These are phyloP conservation scores for Fusarium brachygibbosum DNA, from an alignment of 2,329 filamentous ascomycete species.

Conservation along the genomic window DNA sequence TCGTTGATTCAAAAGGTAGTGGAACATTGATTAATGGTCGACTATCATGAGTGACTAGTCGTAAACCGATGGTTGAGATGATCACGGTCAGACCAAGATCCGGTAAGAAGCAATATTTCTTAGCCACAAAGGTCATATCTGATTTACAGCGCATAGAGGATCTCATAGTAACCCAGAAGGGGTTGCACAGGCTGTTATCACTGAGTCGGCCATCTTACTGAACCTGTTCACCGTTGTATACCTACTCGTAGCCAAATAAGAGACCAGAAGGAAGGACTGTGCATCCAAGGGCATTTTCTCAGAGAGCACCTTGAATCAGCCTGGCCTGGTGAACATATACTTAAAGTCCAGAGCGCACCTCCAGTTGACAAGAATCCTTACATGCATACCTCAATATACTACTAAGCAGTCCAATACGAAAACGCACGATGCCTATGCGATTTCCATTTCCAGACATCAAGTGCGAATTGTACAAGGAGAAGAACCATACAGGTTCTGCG, in stretches of 20 bases:
- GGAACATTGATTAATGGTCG: neutral
- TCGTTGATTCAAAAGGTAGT: neutral
- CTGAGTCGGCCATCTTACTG: neutral
- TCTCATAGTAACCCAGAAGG: neutral
- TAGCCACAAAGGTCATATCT: neutral
- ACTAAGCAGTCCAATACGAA: too few species aligned
- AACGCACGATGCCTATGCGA: neutral
- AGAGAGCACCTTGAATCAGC: conserved; percentile 21
- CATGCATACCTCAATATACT: too few species aligned
- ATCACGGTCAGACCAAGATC: neutral
- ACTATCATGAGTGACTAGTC: neutral
- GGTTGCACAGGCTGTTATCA: neutral
- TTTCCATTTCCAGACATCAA: neutral
- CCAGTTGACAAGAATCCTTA: fast-evolving
- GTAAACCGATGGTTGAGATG: neutral
- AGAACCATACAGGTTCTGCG: neutral
- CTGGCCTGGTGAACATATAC: conserved; percentile 6
- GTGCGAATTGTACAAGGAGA: neutral
- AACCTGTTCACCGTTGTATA: neutral
- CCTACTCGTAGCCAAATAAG: neutral
- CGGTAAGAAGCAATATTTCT: neutral
- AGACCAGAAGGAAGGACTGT: neutral
- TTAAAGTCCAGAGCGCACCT: too few species aligned
- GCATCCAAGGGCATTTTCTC: neutral
- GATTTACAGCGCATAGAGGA: neutral